Conservation (phyloP, 2,329 filamentous ascomycete genomes). For the Drechslera avenae region DNA sequence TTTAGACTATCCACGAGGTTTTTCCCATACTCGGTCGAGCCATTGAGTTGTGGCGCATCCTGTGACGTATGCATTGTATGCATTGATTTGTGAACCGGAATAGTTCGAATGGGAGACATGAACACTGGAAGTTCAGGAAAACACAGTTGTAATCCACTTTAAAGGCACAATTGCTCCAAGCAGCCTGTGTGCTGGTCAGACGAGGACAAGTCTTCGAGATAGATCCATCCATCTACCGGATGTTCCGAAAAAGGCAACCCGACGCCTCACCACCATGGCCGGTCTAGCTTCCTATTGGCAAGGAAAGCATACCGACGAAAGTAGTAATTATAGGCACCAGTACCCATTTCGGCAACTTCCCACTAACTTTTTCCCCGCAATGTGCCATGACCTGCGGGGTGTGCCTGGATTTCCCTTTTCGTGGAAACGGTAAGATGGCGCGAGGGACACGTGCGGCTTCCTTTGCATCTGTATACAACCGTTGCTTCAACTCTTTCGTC, state of each 20-base stretch:
- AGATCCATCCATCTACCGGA: slow-evolving; percentile 1
- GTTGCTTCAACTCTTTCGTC: neutral
- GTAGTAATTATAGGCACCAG: slow-evolving; percentile 18
- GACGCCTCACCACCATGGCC: neutral
- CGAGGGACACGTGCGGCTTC: slow-evolving; percentile 3
- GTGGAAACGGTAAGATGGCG: neutral
- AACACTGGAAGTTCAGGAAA: too few relatives aligned
- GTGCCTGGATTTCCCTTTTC: neutral
- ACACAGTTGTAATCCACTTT: neutral
- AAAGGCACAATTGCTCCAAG: neutral
- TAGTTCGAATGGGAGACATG: too few relatives aligned
- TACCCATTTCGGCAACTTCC: slow-evolving; percentile 3
- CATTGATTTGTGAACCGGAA: too few relatives aligned
- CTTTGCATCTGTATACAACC: neutral
- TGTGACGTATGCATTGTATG: slow-evolving; percentile 26
- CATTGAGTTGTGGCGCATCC: slow-evolving; percentile 16
- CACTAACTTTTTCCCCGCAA: slow-evolving; percentile 9
- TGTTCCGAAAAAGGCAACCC: slow-evolving; percentile 12
- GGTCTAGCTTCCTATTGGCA: slow-evolving; percentile 5
- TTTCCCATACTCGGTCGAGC: slow-evolving; percentile 14
- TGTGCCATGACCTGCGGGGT: slow-evolving; percentile 3
- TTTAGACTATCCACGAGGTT: slow-evolving; percentile 3
- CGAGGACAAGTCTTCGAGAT: slow-evolving; percentile 1
- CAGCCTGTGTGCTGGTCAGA: neutral
- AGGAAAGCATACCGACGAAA: neutral